A percentile compares a stretch with the other conserved stretches of the same genome.
Conservation (phyloP, 176 grass and related monocot species). For the Aegilops sharonensis region DNA sequence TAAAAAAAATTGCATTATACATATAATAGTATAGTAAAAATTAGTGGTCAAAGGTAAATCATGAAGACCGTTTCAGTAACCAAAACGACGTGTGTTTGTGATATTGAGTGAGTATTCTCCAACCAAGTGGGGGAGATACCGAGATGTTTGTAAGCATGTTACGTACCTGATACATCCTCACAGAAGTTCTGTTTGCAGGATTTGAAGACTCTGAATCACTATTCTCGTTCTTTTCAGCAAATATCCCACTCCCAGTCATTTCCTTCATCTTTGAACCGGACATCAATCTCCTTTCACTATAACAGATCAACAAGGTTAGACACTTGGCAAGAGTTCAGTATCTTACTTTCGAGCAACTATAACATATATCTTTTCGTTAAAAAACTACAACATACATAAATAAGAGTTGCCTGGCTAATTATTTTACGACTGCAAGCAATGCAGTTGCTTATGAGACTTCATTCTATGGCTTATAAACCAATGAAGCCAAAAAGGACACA, state of each 20-base stretch:
- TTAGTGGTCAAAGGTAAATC: not conserved
- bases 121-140: not conserved
- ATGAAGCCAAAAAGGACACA: not conserved
- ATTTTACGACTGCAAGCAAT: not conserved
- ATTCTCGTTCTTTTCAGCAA: slow-evolving; percentile 48
- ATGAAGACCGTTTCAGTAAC: not conserved
- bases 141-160: not conserved
- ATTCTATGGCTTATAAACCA: not conserved
- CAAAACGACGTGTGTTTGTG: not conserved
- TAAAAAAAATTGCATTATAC: not conserved
- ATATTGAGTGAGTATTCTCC: not conserved
- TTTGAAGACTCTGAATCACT: slow-evolving; percentile 57
- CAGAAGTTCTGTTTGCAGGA: slow-evolving; percentile 49
- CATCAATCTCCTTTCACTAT: slow-evolving; percentile 68
- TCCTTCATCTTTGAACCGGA: slow-evolving; percentile 77
- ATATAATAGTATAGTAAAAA: not conserved
- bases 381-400: not conserved
- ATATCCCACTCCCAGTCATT: slow-evolving; percentile 90
- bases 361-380: not conserved
- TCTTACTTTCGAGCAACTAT: not conserved
- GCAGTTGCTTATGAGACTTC: not conserved
- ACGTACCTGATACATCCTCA: slow-evolving; percentile 88
- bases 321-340: not conserved
- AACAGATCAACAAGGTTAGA: slow-evolving; percentile 27
- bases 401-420: not conserved